Evolutionary conservation across 805 yeast genomes (phyloP).

Genomic region (Starmerella bacillaris): DNA sequence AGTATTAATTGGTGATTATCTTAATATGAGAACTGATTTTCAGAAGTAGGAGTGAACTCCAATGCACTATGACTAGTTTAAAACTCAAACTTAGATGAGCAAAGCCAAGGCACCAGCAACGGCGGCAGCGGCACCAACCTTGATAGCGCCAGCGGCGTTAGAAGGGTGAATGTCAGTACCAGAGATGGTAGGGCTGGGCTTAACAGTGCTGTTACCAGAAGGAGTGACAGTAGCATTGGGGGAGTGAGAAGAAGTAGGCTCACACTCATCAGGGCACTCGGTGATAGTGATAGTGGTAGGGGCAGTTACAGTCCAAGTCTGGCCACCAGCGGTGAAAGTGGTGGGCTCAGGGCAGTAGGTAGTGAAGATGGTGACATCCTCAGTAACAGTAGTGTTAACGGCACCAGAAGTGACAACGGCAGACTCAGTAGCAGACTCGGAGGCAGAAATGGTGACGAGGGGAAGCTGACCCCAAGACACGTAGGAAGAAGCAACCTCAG

Average conservation of each 20-base stretch:
- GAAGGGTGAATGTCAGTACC: slow-evolving; percentile 5
- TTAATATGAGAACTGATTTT: too few species aligned
- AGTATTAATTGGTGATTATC: too few species aligned
- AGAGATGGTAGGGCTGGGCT: neutral
- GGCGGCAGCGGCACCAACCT: slow-evolving; percentile 12
- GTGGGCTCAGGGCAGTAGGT: slow-evolving; percentile 15
- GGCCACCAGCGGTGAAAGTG: slow-evolving; percentile 10
- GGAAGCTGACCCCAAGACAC: too few species aligned
- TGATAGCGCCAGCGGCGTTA: slow-evolving; percentile 7
- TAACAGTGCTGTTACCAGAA: slow-evolving; percentile 7
- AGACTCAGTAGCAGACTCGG: slow-evolving; percentile 1
- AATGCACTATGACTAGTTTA: too few species aligned
- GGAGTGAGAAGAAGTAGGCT: neutral
- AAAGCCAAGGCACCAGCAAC: slow-evolving; percentile 15
- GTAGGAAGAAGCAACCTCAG: neutral
- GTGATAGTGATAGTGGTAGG: slow-evolving; percentile 1
- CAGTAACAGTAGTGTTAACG: slow-evolving; percentile 2
- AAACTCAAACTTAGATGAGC: slow-evolving; percentile 10
- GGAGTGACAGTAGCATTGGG: neutral
- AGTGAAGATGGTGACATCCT: slow-evolving; percentile 7
- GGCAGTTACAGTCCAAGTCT: slow-evolving; percentile 5
- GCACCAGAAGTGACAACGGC: neutral
- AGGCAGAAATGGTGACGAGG: neutral
- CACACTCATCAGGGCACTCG: slow-evolving; percentile 5
- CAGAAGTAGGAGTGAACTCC: too few species aligned